These are phyloP conservation scores for Sistotremastrum suecicum DNA, from an alignment of 768 basidiomycete species.

Conservation along the genomic window DNA sequence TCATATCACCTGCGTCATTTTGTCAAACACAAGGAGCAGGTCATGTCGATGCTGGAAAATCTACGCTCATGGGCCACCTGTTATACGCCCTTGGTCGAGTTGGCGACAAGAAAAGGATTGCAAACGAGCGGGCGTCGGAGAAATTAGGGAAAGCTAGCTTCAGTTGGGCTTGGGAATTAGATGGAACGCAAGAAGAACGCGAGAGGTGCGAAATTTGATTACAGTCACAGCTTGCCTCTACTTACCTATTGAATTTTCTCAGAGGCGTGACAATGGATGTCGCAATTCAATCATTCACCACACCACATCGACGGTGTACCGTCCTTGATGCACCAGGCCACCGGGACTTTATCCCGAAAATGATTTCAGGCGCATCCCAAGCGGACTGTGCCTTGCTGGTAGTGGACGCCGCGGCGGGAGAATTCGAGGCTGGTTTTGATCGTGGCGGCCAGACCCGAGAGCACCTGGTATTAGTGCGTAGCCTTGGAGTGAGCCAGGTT, in stretches of 20 bases:
- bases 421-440: constrained; percentile 94
- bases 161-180: constrained; percentile 96
- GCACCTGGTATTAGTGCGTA: constrained; percentile 81
- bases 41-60: constrained; percentile 98
- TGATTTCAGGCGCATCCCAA: constrained; percentile 97
- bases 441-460: constrained; percentile 92
- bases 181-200: constrained; percentile 85
- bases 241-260: constrained; percentile 3
- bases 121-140: constrained; percentile 80
- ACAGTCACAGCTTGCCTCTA: neutral
- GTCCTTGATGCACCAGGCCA: constrained; percentile 98
- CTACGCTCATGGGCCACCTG: constrained; percentile 90
- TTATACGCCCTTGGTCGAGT: constrained; percentile 84
- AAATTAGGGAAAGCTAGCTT: constrained; percentile 92
- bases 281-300: constrained; percentile 65
- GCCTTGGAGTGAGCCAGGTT: constrained; percentile 83
- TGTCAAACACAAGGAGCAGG: constrained; percentile 31
- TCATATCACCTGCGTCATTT: neutral
- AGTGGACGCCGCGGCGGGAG: constrained; percentile 78
- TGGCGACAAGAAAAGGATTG: constrained; percentile 69
- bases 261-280: constrained; percentile 99
- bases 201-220: constrained; percentile 46
- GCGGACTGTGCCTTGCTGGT: constrained; percentile 92
- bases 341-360: constrained; percentile 95
- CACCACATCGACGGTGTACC: constrained; percentile 65